These are phyloP conservation scores for Coelastrella sp. DNA, from an alignment of 139 green algal genomes.

Conservation along the genomic window DNA sequence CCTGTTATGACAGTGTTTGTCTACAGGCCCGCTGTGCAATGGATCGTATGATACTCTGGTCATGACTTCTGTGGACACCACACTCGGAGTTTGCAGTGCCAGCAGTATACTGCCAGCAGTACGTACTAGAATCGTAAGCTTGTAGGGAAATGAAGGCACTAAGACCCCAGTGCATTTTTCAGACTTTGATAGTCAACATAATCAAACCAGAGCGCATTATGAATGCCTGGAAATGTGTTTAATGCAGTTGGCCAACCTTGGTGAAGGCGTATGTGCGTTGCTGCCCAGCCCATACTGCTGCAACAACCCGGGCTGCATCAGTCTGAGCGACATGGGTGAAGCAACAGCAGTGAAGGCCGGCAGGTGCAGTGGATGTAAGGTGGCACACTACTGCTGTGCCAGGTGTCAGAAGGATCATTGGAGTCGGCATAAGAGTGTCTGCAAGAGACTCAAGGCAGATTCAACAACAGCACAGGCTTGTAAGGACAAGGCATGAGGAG, in stretches of 20 bases:
- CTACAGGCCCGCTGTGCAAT: no score
- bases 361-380: background rate
- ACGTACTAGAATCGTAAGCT: no score
- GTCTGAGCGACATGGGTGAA: background rate
- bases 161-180: no score
- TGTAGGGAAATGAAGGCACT: no score
- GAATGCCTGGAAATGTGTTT: background rate
- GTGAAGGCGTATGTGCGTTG: background rate
- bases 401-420: background rate
- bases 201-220: no score
- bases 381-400: background rate
- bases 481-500: background rate
- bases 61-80: no score
- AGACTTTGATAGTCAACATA: no score
- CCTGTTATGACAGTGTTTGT: no score
- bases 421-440: background rate
- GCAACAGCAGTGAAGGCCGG: background rate
- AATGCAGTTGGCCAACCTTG: background rate
- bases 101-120: no score
- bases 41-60: no score
- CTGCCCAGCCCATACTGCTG: background rate
- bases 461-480: background rate
- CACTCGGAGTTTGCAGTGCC: no score
- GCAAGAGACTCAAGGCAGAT: background rate
- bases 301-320: background rate